Conservation (phyloP, 768 basidiomycete genomes). For the Suillus luteus region DNA sequence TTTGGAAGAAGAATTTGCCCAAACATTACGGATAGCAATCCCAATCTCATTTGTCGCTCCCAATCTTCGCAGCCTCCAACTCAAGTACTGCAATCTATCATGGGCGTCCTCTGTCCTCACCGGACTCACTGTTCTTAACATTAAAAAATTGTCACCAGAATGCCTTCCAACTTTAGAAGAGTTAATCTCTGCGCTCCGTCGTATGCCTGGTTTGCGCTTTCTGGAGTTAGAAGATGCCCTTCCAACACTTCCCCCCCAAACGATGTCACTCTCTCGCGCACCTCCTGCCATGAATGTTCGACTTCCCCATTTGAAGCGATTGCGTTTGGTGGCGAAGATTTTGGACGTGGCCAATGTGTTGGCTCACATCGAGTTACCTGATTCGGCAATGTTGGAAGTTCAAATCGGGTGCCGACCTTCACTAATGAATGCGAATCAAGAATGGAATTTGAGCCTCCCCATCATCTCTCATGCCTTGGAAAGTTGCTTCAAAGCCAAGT, state of each 20-base stretch:
- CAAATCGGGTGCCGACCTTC: neutral
- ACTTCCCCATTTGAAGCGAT: neutral
- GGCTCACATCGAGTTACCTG: neutral
- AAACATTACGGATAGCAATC: neutral
- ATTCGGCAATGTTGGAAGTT: neutral
- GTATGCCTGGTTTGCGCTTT: slow-evolving; percentile 36
- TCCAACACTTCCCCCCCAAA: slow-evolving; percentile 18
- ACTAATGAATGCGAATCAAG: neutral
- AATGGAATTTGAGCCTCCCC: neutral
- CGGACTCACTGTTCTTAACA: slow-evolving; percentile 39
- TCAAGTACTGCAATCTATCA: slow-evolving; percentile 36
- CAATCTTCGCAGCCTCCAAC: slow-evolving; percentile 37
- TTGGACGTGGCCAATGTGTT: neutral
- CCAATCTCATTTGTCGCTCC: slow-evolving; percentile 25
- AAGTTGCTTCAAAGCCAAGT: slow-evolving; percentile 1
- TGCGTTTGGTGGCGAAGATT: neutral
- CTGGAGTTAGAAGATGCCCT: slow-evolving; percentile 40
- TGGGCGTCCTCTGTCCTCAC: slow-evolving; percentile 39
- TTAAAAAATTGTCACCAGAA: slow-evolving; percentile 30
- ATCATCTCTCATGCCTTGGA: slow-evolving; percentile 4
- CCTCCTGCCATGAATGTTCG: neutral
- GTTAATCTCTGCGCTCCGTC: slow-evolving; percentile 35
- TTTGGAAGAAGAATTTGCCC: slow-evolving; percentile 20
- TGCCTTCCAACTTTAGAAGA: slow-evolving; percentile 34
- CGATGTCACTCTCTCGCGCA: neutral